Evolutionary conservation across 2,329 filamentous ascomycete genomes (phyloP).

Genomic region (Aspergillus persii): DNA sequence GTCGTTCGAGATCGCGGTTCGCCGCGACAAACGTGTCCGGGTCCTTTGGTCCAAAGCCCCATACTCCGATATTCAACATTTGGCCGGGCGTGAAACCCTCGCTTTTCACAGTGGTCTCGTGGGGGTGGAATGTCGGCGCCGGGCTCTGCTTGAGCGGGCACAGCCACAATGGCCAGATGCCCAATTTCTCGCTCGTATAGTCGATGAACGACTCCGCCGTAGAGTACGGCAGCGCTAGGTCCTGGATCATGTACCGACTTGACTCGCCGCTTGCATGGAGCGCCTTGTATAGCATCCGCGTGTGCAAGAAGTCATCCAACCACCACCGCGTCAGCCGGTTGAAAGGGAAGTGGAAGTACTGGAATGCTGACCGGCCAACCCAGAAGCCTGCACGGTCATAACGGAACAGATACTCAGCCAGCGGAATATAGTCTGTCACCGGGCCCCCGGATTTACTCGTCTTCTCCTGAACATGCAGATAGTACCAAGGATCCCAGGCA

Average conservation of each 20-base stretch:
- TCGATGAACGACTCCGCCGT: conserved; percentile 53
- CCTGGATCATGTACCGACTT: conserved; percentile 60
- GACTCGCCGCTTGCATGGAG: conserved; percentile 58
- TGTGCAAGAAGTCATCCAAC: conserved; percentile 61
- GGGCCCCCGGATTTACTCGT: conserved; percentile 5
- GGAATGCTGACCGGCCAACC: conserved; percentile 60
- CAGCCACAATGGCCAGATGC: conserved; percentile 58
- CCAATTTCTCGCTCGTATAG: conserved; percentile 39
- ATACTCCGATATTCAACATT: conserved; percentile 63
- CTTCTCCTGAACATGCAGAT: conserved; percentile 55
- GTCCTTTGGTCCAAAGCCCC: conserved; percentile 67
- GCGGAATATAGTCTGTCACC: conserved; percentile 28
- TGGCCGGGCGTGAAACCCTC: conserved; percentile 11
- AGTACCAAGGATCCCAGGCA: conserved; percentile 69
- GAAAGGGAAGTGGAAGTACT: conserved; percentile 62
- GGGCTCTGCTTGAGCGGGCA: conserved; percentile 52
- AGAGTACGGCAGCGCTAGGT: conserved; percentile 58
- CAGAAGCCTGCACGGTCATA: conserved; percentile 66
- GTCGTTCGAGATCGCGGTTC: conserved; percentile 70
- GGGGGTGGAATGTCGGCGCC: conserved; percentile 15
- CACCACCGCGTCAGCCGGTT: conserved; percentile 57
- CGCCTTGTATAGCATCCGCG: conserved; percentile 61
- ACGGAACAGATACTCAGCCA: conserved; percentile 40
- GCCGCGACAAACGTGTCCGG: conserved; percentile 57
- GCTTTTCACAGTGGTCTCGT: conserved; percentile 26